Evolutionary conservation across 495 filamentous ascomycete genomes (phyloP).

Genomic region (Lasiosphaeria miniovina): DNA sequence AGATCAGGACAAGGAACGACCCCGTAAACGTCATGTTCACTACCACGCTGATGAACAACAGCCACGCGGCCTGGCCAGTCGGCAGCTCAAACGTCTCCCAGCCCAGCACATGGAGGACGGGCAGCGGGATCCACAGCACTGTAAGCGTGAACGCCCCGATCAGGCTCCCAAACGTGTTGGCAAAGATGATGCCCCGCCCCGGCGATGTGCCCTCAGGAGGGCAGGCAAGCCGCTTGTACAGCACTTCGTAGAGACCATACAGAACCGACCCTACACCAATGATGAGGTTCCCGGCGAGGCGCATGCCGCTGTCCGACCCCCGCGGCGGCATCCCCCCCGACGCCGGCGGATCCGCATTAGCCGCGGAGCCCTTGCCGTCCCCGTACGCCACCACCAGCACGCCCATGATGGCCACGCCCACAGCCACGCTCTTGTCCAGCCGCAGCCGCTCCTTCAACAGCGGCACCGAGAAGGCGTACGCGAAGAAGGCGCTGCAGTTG

Average conservation of each 20-base stretch:
- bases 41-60: constrained; percentile 74
- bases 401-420: constrained; percentile 79
- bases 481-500: constrained; percentile 98
- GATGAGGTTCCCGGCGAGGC: constrained; percentile 80
- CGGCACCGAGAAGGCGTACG: constrained; percentile 91
- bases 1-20: constrained; percentile 89
- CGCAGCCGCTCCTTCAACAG: constrained; percentile 79
- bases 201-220: constrained; percentile 84
- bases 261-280: constrained; percentile 92
- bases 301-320: constrained; percentile 43
- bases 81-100: constrained; percentile 82
- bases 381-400: constrained; percentile 94
- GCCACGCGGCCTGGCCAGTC: constrained; percentile 67
- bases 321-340: constrained; percentile 19
- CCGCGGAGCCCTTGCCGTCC: constrained; percentile 41
- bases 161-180: constrained; percentile 82
- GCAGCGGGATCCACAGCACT: constrained; percentile 90
- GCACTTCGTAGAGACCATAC: constrained; percentile 94
- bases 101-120: constrained; percentile 72
- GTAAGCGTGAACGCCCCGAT: constrained; percentile 81
- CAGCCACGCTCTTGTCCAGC: constrained; percentile 76
- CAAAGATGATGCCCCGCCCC: constrained; percentile 82
- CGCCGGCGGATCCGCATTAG: constrained; percentile 36
- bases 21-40: constrained; percentile 89
- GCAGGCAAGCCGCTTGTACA: constrained; percentile 90